Conservation (phyloP, 441 rosid genomes). For the Pelargonium australe region DNA sequence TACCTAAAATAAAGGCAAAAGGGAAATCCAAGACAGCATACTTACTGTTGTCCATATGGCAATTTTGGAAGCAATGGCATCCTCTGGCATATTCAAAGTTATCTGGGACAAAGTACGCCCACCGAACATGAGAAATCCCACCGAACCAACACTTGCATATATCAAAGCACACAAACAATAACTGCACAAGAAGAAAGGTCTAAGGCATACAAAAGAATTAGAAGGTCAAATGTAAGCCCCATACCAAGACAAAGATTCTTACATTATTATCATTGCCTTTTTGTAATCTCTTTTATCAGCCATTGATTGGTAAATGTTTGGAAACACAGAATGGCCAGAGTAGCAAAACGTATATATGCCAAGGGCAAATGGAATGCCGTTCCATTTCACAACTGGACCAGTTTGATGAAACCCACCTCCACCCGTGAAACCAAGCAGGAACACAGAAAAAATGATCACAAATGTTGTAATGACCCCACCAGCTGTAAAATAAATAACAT, state of each 20-base stretch:
- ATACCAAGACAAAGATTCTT: conserved; percentile 8
- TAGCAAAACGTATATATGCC: conserved; percentile 79
- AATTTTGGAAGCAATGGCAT: conserved; percentile 45
- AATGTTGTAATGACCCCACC: conserved; percentile 73
- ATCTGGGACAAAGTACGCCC: conserved; percentile 70
- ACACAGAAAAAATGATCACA: conserved; percentile 49
- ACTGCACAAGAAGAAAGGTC: conserved; percentile 38
- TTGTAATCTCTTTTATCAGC: conserved; percentile 70
- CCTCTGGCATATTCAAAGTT: conserved; percentile 74
- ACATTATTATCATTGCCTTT: conserved; percentile 52
- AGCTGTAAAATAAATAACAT: conserved; percentile 38
- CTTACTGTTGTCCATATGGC: conserved; percentile 86
- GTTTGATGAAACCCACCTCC: conserved; percentile 69
- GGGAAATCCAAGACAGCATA: neutral
- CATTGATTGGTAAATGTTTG: conserved; percentile 94
- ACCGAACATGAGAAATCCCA: conserved; percentile 89
- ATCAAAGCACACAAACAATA: conserved; percentile 45
- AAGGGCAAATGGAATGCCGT: conserved; percentile 71
- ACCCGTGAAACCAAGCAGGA: conserved; percentile 46
- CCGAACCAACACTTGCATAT: conserved; percentile 65
- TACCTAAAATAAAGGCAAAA: neutral
- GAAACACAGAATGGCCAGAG: conserved; percentile 80
- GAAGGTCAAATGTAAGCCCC: neutral
- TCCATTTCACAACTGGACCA: conserved; percentile 59
- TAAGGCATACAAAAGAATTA: neutral